Percentiles rank a stretch among this genome's conserved stretches.
phyloP scores from a whole-genome alignment of 78 protist genomes.

The Dictyostelium brefeldianum region DNA sequence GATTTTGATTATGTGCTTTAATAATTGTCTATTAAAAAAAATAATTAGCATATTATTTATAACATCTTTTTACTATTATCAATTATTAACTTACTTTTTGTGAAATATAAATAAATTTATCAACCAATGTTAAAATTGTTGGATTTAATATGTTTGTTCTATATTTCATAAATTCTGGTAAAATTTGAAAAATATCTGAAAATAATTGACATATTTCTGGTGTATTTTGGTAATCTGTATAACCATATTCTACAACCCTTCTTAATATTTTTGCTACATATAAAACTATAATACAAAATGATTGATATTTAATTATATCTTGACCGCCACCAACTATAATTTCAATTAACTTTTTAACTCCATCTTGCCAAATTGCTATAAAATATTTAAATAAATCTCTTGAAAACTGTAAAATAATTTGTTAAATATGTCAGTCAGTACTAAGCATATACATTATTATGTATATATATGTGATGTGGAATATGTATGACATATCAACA shows the following conservation, averaged over 20 bases:
- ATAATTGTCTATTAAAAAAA: conserved; percentile 19
- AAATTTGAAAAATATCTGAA: background rate
- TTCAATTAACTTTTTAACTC: background rate
- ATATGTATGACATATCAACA: too few species aligned
- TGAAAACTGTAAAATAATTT: conserved; percentile 20
- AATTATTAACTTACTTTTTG: too few species aligned
- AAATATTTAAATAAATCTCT: conserved; percentile 1
- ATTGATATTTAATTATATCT: background rate
- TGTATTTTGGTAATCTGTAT: conserved; percentile 37
- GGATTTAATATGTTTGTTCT: background rate
- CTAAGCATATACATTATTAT: too few species aligned
- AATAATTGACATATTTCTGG: conserved; percentile 25
- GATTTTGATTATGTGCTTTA: conserved; percentile 25
- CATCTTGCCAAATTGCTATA: conserved; percentile 12
- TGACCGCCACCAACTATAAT: background rate
- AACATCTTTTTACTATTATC: too few species aligned
- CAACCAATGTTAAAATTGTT: background rate
- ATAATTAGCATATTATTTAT: background rate
- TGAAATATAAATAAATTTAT: background rate
- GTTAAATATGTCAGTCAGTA: too few species aligned
- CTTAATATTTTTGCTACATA: conserved; percentile 34
- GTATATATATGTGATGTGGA: too few species aligned
- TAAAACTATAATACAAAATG: background rate
- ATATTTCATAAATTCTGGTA: conserved; percentile 12
- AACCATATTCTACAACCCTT: conserved; percentile 55